These are phyloP conservation scores for Pythium diclinum DNA, from an alignment of 352 stramenopile species.

Conservation along the genomic window DNA sequence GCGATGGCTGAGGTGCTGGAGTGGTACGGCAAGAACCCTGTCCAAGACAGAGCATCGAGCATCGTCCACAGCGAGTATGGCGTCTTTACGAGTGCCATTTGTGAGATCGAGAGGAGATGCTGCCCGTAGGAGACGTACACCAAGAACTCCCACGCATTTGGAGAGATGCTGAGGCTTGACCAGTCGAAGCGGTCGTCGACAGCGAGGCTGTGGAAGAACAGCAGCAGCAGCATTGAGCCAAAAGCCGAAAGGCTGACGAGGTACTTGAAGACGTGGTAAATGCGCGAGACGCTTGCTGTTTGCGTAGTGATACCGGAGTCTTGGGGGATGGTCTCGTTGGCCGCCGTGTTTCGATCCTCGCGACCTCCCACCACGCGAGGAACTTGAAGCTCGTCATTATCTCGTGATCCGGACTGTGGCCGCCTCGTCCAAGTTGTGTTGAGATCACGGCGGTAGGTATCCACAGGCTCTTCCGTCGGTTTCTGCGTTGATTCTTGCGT, in stretches of 20 bases:
- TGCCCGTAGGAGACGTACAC: conserved; percentile 32
- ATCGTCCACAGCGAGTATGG: conserved; percentile 25
- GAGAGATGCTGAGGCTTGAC: conserved; percentile 8
- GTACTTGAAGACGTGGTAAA: conserved; percentile 17
- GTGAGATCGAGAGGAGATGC: conserved; percentile 24
- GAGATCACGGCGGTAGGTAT: not conserved
- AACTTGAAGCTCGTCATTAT: not conserved
- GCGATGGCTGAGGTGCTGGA: conserved; percentile 11
- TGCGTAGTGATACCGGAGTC: not conserved
- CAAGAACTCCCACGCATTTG: conserved; percentile 36
- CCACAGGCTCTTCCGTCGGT: not conserved
- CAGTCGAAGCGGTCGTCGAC: conserved; percentile 20
- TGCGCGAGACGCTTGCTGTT: not conserved
- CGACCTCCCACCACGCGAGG: not conserved
- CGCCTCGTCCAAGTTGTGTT: not conserved
- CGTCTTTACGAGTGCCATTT: conserved; percentile 24
- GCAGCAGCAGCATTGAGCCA: conserved; percentile 19
- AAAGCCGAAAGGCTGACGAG: conserved; percentile 4
- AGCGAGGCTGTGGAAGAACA: conserved; percentile 20
- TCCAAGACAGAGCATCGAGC: conserved; percentile 30
- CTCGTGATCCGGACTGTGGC: not conserved
- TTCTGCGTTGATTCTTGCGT: not conserved
- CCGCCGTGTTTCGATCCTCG: not conserved
- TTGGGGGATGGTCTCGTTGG: not conserved
- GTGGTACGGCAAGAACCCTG: conserved; percentile 25